A percentile compares a stretch with the other conserved stretches of the same genome.
These are phyloP conservation scores for Nicotiana obtusifolia DNA, from an alignment of 257 asterid genomes.

Conservation along the genomic window DNA sequence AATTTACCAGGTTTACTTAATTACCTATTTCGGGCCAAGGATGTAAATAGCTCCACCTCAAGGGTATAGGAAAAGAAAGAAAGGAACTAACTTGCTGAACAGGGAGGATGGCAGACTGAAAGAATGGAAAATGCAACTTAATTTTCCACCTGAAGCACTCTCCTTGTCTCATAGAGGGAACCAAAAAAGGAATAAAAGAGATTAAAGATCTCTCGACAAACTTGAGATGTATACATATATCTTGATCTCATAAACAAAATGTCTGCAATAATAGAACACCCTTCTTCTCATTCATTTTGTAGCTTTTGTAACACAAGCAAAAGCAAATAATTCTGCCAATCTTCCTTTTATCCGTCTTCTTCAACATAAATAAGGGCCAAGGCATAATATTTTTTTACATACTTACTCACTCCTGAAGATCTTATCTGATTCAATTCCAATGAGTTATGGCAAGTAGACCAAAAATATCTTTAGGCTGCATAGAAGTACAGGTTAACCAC, in stretches of 20 bases:
- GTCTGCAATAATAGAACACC: not conserved
- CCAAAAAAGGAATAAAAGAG: not conserved
- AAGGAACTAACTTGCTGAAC: slow-evolving; percentile 2
- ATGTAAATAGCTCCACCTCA: not conserved
- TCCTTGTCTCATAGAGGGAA: not conserved
- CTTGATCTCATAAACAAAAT: not conserved
- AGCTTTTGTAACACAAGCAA: not conserved
- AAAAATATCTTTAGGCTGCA: not conserved
- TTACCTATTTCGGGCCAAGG: not conserved
- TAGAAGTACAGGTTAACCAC: not conserved
- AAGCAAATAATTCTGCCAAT: not conserved
- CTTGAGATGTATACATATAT: not conserved
- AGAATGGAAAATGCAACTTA: not conserved
- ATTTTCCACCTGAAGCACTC: not conserved
- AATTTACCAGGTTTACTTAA: not conserved
- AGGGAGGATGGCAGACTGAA: not conserved
- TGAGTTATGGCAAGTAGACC: not conserved
- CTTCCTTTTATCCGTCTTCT: not conserved
- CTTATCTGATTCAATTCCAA: not conserved
- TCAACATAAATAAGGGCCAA: not conserved
- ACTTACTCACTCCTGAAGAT: not conserved
- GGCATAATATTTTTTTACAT: not conserved
- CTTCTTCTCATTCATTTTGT: not conserved
- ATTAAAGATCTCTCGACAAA: not conserved
- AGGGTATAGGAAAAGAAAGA: not conserved